Base-by-base conservation (phyloP, 768 basidiomycete species). In the Daedaleopsis nitida region DNA sequence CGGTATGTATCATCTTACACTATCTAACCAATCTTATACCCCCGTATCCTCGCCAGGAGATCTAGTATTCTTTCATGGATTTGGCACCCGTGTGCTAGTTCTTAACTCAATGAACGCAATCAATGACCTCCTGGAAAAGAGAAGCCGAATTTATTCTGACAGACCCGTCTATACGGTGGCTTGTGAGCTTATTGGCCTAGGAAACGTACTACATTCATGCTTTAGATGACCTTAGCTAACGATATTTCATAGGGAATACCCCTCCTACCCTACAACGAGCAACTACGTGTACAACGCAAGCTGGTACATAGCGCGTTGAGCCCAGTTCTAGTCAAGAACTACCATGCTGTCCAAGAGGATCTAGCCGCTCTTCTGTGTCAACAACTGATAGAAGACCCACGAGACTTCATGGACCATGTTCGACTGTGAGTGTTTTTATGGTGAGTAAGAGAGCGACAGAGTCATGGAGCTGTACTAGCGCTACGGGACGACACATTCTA, bases 91-190 rank as follows among this genome's bases (percentile, higher is more conserved):
- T 16, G 52, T 75, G 6, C 63, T 76, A 19, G 55, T 76, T 14
- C 39, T 76, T 9, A 76, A 74, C 58, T 69, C 71, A 1, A n/a
- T 67, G 3, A 54, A 73, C n/a, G 57, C 68, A 2, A 64, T 74
- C 10, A 57, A 58, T 8, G 74, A 75, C n/a, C 66, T 76, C 2
- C 51, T 76, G 9, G 76, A 73, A 2, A 68, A 68, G 52, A 57
- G 69, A 21, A 62, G 61, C 1, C 51, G 23, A n/a, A 69, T 67
- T 16, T 75, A 76, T 50, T 75, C 75, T 9, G 60, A 73, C 44
- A 65, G 74, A 6, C 73, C 75, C 2, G 67, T 58, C 17, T 74
- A 78, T 17, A 69, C 70, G 1, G 74, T 79, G 53, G 72, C 71
- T 6, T 73, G 76, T 13, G 75, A 75, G 35, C 69, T 79, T 67